Evolutionary conservation across 306 rosid species (phyloP).

Genomic region (Quercus dentata): DNA sequence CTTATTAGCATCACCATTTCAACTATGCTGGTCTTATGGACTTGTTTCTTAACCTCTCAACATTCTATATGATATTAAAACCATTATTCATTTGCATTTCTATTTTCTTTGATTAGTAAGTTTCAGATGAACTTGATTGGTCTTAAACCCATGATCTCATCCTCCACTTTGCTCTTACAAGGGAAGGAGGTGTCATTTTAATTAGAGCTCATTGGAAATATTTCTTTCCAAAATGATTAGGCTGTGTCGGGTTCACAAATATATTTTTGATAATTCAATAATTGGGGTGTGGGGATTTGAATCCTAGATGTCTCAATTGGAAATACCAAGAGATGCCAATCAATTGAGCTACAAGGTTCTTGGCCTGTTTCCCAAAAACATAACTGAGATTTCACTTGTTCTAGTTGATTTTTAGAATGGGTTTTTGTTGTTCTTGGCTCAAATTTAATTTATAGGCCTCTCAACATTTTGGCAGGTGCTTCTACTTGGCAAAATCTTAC

Average conservation of each 20-base stretch:
- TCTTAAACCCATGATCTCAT: too few species aligned
- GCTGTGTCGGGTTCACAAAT: not conserved
- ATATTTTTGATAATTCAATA: too few species aligned
- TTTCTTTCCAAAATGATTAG: not conserved
- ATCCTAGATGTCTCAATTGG: too few species aligned
- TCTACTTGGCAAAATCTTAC: constrained; percentile 87
- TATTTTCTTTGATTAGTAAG: not conserved
- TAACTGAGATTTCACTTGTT: not conserved
- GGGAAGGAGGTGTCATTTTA: too few species aligned
- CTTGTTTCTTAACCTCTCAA: not conserved
- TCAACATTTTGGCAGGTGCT: constrained; percentile 61
- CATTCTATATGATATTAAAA: not conserved
- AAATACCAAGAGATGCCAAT: too few species aligned
- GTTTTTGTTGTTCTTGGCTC: not conserved
- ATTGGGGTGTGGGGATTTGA: too few species aligned
- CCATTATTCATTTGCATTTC: not conserved
- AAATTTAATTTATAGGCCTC: not conserved
- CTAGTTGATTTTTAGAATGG: not conserved
- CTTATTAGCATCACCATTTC: not conserved
- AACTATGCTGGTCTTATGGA: not conserved
- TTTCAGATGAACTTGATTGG: too few species aligned
- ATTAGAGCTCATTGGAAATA: too few species aligned
- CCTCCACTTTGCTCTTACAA: too few species aligned
- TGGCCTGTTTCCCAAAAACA: not conserved
- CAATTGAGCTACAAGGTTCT: too few species aligned